Conservation (phyloP, 169 alveolate genomes). For the Eimeria necatrix region DNA sequence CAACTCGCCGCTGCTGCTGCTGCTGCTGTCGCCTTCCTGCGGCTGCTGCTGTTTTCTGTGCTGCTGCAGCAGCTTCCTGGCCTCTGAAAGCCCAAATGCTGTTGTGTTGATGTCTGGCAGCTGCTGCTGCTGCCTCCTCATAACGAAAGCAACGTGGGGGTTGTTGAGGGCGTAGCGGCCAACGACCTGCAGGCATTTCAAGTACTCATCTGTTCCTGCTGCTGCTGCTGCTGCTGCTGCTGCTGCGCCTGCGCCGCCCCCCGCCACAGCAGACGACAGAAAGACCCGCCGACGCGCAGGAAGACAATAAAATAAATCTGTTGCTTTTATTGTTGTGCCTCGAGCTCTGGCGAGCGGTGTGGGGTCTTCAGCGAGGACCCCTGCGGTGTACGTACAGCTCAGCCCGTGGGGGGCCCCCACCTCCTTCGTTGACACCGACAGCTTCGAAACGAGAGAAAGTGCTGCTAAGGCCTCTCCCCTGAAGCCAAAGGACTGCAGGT, state of each 20-base stretch:
- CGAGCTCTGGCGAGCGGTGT: slow-evolving; percentile 70
- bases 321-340: slow-evolving; percentile 92
- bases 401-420: slow-evolving; percentile 85
- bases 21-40: slow-evolving; percentile 5
- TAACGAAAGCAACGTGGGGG: slow-evolving; percentile 92
- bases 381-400: slow-evolving; percentile 86
- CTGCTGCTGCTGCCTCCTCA: slow-evolving; percentile 85
- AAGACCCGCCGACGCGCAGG: slow-evolving; percentile 86
- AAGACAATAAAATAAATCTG: slow-evolving; percentile 92
- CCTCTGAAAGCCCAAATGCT: slow-evolving; percentile 79
- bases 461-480: slow-evolving; percentile 99
- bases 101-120: slow-evolving; percentile 88
- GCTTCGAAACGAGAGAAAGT: slow-evolving; percentile 94
- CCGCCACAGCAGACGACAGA: background rate
- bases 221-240: slow-evolving; percentile 18
- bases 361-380: slow-evolving; percentile 42
- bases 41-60: slow-evolving; percentile 62
- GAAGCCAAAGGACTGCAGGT: slow-evolving; percentile 96
- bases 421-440: slow-evolving; percentile 94
- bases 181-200: slow-evolving; percentile 93
- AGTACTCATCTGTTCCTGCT: slow-evolving; percentile 88
- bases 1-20: background rate
- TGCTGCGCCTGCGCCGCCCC: background rate
- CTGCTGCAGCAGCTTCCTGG: slow-evolving; percentile 81
- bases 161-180: slow-evolving; percentile 95